Percentiles rank a stretch among this genome's conserved stretches.
Evolutionary conservation across 2,329 filamentous ascomycete genomes (phyloP).

Genomic region (Xylariaceae sp.): DNA sequence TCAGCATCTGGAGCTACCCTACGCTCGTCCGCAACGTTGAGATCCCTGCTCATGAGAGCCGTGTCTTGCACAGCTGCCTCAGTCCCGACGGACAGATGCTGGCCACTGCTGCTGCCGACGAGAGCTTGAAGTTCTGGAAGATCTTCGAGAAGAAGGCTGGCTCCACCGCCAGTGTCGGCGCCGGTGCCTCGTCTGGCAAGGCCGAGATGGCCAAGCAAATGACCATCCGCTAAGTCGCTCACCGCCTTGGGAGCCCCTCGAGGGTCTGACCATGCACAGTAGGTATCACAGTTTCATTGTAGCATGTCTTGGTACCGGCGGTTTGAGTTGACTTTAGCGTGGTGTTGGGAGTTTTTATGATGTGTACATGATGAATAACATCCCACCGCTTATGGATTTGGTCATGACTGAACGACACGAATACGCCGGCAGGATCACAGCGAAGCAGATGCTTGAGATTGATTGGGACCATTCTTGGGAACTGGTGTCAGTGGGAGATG

Average conservation of each 20-base stretch:
- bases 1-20: conserved; percentile 99
- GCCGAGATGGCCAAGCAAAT: conserved; percentile 90
- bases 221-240: conserved; percentile 69
- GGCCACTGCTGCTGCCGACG: conserved; percentile 91
- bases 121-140: conserved; percentile 99
- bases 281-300: conserved; percentile 31
- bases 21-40: conserved; percentile 96
- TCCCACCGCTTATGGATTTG: conserved; percentile 21
- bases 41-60: conserved; percentile 94
- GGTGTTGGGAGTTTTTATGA: conserved; percentile 26
- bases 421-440: conserved; percentile 12
- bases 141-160: conserved; percentile 98
- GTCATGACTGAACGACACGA: conserved; percentile 28
- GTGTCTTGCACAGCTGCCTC: conserved; percentile 93
- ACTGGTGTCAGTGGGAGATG: neutral
- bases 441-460: too few relatives aligned
- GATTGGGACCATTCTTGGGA: too few relatives aligned
- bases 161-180: conserved; percentile 60
- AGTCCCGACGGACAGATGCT: conserved; percentile 98
- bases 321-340: conserved; percentile 29
- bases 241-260: conserved; percentile 15
- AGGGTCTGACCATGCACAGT: conserved; percentile 27
- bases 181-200: conserved; percentile 69
- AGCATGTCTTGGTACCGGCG: conserved; percentile 29
- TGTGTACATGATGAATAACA: conserved; percentile 14